Evolutionary conservation across 31 red algal genomes (phyloP), one percentile per base, ranked within the genome.

Genomic region (Odonthalia washingtoniensis): DNA sequence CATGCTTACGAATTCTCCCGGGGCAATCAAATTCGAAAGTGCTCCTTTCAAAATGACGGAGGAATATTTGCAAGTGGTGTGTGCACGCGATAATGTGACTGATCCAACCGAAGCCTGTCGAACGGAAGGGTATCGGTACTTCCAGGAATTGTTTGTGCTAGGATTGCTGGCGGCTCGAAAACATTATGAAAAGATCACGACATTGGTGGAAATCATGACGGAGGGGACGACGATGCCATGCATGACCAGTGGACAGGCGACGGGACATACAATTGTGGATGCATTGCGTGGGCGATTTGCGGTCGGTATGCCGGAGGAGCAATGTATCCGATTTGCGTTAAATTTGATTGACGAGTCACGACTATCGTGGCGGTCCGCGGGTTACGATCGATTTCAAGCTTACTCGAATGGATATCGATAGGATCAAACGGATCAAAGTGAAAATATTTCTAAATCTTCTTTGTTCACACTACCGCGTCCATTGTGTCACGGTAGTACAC

Each of bases 181-280:
- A 70, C 98, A 99, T 73, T 84, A 95, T 64, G 98, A 99, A 40
- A 96, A 95, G 79, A 88, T 99, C 43, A 97, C 89, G 1, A 97
- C 95, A 14, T 82, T 99, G 63, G 95, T 97, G 3, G 98, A 99
- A 73, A 97, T 99, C 49, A 97, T 99, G 98, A 87, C 96, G 37
- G 95, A 99, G 83, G 95, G 98, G 40, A 99, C 94, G 37, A 91
- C 93, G 21, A 94, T 98, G 92, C 98, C 98, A 32, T 99, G 98
- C 74, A 99, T 99, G 98, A 91, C 86, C 4, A 92, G 90, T n/a
- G 95, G 98, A 32, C 90, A 93, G 98, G 87, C 86, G 4, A 92
- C 86, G 21, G 95, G 98, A 31, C 90, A 93, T 75, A 82, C 87
- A 40, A 89, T 99, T 68, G 90, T 99, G 21, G 98, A 99, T 32